Evolutionary conservation across 129 eudicot genomes (phyloP), one percentile per base, ranked within the genome.

Genomic region (Chrysanthemum lavandulifolium): DNA sequence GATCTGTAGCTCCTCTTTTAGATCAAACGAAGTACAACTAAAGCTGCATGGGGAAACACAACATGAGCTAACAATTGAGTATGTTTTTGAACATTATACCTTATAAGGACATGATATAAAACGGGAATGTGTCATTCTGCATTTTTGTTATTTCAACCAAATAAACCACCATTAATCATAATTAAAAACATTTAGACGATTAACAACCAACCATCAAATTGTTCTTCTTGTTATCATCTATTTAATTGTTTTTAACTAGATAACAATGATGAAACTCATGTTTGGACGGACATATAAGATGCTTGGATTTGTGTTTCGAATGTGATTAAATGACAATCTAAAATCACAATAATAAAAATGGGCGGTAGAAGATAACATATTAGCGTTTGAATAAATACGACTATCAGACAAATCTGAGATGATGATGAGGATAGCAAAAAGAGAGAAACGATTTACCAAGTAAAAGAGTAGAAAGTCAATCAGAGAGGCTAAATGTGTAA

Each of bases 11-110:
- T 29, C 33, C 40, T 23, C 49, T 79, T 36, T 68, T 79, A 79
- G 14, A 67, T 67, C 56, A 33, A 57, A 60, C 40, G 69, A 23
- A 67, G 14, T 60, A 69, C 71, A 27, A 73, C 16, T 61, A 67
- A 73, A 50, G 45, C 75, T 73, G 83, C 75, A 74, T 21, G 1
- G 10, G n/a, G 9, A 23, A 57, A 49, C 56, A 65, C 21, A 65
- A 19, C 68, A 56, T 29, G 31, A 27, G 50, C 53, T 59, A 59
- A 47, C 53, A 36, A 49, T 4, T 40, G 13, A 27, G 15, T 10
- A 57, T 31, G 16, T 16, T 8, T 31, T 31, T 31, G 5, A 4
- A 2, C n/a, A 51, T 51, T 13, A 6, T 13, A 45, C 29, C 8
- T 23, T 68, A 0, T 16, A 7, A 50, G 50, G 73, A 68, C 4